Evolutionary conservation across 2,329 filamentous ascomycete genomes (phyloP), one percentile per base, ranked within the genome.

Genomic region (Xylaria multiplex): DNA sequence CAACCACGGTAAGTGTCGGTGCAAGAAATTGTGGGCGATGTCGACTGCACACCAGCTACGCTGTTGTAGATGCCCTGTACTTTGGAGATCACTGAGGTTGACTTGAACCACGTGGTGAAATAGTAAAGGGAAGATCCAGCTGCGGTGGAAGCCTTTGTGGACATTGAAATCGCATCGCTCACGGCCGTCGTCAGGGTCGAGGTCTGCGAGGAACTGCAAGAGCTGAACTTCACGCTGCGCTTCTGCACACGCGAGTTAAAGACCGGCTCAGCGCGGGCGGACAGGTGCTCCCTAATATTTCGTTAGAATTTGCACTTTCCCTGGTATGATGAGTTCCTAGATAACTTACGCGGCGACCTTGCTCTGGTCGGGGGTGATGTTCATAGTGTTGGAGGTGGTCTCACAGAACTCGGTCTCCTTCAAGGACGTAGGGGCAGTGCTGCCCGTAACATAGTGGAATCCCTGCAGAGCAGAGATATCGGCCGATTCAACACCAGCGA

Each of bases 71-170:
- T 69, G 50, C 40, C 50, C 50, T 65, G 37, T 16, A 71, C 69
- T 43, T 59, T 69, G 19, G 57, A 54, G 2, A 4, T 19, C 2
- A 65, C 65, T 6, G 67, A 69, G 52, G 62, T 65, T 6, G 62
- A 66, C 57, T 52, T 68, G 59, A 71, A 71, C 69, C 69, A 69
- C 2, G 67, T 71, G 27, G 65, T 69, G 65, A 57, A 71, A 59
- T 69, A 71, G 65, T 64, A 32, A 9, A 37, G 19, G 49, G 43
- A 24, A 4, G 49, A 42, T 2, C 32, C 57, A 9, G 67, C 69
- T 11, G 69, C 69, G 2, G 62, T 62, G 24, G 55, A 45, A 19
- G 69, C 69, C 2, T 48, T 57, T 24, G 7, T 57, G 30, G 69
- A 57, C 60, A 71, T 37, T 27, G 67, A 66, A 48, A 71, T 68